Conservation (phyloP, 2,329 filamentous ascomycete genomes). For the Trichoderma breve region DNA sequence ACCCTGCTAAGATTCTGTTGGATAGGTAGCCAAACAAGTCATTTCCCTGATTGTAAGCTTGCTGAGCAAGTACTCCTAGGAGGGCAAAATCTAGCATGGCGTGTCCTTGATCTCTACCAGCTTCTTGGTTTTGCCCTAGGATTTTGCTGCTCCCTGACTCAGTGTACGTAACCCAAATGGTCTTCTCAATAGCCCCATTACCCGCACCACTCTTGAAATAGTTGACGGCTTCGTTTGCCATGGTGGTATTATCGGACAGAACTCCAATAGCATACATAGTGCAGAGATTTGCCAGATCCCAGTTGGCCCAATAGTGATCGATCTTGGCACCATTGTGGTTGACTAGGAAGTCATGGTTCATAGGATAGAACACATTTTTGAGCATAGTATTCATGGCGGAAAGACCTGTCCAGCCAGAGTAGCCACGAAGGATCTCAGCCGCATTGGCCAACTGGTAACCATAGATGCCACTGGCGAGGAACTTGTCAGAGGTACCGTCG, state of each 20-base stretch:
- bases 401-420: neutral
- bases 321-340: conserved; percentile 1
- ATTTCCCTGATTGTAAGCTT: neutral
- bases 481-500: neutral
- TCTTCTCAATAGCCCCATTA: neutral
- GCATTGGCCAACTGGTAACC: neutral
- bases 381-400: neutral
- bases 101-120: neutral
- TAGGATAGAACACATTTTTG: neutral
- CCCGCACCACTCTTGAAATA: neutral
- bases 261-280: neutral
- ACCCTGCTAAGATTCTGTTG: neutral
- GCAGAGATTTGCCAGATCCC: neutral
- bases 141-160: neutral
- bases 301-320: neutral
- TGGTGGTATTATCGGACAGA: neutral
- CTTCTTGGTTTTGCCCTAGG: neutral
- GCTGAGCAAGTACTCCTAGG: neutral
- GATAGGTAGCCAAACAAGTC: neutral
- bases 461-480: conserved; percentile 1
- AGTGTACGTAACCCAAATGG: neutral
- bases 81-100: neutral
- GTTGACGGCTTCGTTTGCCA: neutral
- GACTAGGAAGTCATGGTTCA: neutral
- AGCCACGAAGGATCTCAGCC: neutral